Conservation (phyloP, 345 rosid species). For the Clarkia xantiana region DNA sequence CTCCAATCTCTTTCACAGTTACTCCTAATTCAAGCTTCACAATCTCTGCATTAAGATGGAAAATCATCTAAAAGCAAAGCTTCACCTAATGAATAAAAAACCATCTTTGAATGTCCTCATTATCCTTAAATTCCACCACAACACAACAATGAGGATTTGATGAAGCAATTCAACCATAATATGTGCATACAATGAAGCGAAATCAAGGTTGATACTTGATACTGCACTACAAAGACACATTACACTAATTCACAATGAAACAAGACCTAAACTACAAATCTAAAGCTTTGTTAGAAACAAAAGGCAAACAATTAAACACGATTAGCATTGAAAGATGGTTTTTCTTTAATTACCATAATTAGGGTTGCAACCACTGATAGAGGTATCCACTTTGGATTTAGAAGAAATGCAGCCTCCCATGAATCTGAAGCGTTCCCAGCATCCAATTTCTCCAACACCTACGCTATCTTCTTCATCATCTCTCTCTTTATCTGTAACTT, state of each 20-base stretch:
- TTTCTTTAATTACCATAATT: conserved; percentile 22
- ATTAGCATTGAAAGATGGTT: neutral
- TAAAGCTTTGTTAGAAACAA: neutral
- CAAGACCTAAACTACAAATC: neutral
- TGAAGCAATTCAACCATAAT: too few species aligned
- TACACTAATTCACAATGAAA: neutral
- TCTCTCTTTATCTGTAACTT: conserved; percentile 20
- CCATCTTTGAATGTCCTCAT: too few species aligned
- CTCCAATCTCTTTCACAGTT: too few species aligned
- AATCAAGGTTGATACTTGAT: too few species aligned
- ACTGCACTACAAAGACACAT: too few species aligned
- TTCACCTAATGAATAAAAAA: too few species aligned
- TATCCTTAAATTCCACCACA: too few species aligned
- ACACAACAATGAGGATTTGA: too few species aligned
- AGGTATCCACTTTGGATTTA: conserved; percentile 74
- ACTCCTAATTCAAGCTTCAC: too few species aligned
- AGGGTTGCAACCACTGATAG: conserved; percentile 36
- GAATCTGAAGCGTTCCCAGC: conserved; percentile 46
- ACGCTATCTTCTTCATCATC: conserved; percentile 1
- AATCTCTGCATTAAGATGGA: too few species aligned
- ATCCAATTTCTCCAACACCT: conserved; percentile 25
- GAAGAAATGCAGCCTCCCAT: conserved; percentile 52
- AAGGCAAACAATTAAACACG: neutral
- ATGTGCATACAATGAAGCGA: too few species aligned
- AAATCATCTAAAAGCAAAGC: too few species aligned